Evolutionary conservation across 2,329 filamentous ascomycete genomes (phyloP), one percentile per base, ranked within the genome.

Genomic region (Cyphellophora attinorum): DNA sequence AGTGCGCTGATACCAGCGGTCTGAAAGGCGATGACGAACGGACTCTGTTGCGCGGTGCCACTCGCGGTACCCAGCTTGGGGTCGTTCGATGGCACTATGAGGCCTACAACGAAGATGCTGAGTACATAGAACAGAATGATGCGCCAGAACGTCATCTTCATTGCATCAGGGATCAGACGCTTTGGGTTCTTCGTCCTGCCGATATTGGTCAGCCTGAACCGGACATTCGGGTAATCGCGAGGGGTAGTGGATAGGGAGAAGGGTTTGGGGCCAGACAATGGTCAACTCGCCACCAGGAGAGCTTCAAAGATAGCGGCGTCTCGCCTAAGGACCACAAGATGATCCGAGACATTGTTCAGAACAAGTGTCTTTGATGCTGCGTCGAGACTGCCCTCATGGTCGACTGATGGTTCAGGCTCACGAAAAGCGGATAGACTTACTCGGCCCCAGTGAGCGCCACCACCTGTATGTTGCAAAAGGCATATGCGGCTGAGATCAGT

Each of bases 91-190:
- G 56, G 53, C 14, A 58, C 51, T 14, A 56, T 51, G 17, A 61
- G 46, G 2, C 44, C 38, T 6, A 49, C 39, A n/a, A 35, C 52
- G 50, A 42, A 58, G 51, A 29, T 52, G 45, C 14, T 55, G 43
- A 37, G 51, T 45, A 25, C 58, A 59, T 13, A 67, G 44, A 36
- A 64, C 48, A 47, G 62, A 60, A 43, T 38, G 5, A 61, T 56
- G 29, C 64, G 59, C 50, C 55, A 64, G 34, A 65, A 59, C 27
- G 81, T 86, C 31, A 85, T 68, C 55, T 77, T 81, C 65, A 86
- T 86, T 34, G 81, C 82, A 40, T 77, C 74, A 5, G 83, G 83
- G 41, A 89, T 78, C 11, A 76, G 81, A 56, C 73, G 75, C 52
- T 81, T 75, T 1, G 83, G 83, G 60, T 86, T 85, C 60, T 85